Conservation (phyloP, 495 filamentous ascomycete species). For the Penicillium canariense region DNA sequence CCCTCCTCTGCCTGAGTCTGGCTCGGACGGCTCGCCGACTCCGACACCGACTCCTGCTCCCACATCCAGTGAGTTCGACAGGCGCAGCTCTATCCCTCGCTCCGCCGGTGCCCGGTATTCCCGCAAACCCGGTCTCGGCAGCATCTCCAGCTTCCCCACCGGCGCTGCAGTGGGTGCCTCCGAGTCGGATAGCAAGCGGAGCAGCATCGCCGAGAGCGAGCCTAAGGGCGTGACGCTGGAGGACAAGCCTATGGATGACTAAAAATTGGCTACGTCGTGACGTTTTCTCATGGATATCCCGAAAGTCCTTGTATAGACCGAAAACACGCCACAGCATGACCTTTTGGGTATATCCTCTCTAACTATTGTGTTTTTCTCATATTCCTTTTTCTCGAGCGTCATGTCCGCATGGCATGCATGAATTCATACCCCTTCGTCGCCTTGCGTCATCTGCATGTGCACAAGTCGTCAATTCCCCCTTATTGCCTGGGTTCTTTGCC, state of each 20-base stretch:
- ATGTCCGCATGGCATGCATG: not conserved
- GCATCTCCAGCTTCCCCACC: conserved; percentile 42
- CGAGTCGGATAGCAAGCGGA: conserved; percentile 45
- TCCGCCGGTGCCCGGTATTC: conserved; percentile 27
- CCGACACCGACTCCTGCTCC: conserved; percentile 39
- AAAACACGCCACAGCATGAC: not conserved
- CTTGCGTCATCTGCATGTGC: not conserved
- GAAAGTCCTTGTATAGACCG: conserved; percentile 14
- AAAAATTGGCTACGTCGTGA: conserved; percentile 8
- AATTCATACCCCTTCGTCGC: conserved; percentile 1
- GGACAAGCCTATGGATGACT: conserved; percentile 86
- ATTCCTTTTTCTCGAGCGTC: not conserved
- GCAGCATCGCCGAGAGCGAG: conserved; percentile 44
- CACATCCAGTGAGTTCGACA: conserved; percentile 37
- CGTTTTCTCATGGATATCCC: not conserved
- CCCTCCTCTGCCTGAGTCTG: conserved; percentile 32
- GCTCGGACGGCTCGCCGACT: conserved; percentile 39
- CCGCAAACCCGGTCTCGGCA: conserved; percentile 45
- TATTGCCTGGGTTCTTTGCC: not conserved
- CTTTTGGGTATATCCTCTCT: not conserved
- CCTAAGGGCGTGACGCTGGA: conserved; percentile 71
- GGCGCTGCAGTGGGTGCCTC: conserved; percentile 24
- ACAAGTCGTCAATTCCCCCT: not conserved
- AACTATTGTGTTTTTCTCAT: not conserved
- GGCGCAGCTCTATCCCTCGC: conserved; percentile 47